These are phyloP conservation scores for Coniochaeta ligniaria DNA, from an alignment of 2,329 filamentous ascomycete genomes.

Conservation along the genomic window DNA sequence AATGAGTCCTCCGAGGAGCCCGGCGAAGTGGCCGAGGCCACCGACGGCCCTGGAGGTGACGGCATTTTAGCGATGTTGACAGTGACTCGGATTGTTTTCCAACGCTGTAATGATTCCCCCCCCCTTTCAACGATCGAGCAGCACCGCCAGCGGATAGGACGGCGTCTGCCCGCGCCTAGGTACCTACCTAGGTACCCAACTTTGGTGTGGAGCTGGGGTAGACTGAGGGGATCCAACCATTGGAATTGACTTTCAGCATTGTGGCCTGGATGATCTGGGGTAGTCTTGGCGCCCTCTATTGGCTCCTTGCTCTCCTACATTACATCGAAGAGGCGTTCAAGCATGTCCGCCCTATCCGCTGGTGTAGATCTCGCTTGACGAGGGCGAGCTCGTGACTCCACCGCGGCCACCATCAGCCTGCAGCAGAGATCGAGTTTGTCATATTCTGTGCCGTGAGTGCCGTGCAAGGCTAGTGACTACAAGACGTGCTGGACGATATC, in stretches of 20 bases:
- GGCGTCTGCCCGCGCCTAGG: too few species aligned
- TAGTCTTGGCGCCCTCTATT: not conserved
- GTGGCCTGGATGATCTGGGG: not conserved
- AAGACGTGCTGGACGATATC: too few species aligned
- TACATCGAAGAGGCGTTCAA: too few species aligned
- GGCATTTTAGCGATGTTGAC: not conserved
- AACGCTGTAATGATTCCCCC: not conserved
- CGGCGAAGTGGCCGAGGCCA: constrained; percentile 5
- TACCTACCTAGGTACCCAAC: too few species aligned
- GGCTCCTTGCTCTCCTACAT: not conserved
- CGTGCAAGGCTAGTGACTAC: too few species aligned
- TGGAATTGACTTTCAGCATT: not conserved
- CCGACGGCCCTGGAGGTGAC: not conserved
- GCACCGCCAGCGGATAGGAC: not conserved
- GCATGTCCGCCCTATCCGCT: not conserved
- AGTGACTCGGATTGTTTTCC: not conserved
- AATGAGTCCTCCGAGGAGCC: constrained; percentile 3
- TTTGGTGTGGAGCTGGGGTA: not conserved
- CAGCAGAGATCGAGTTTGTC: too few species aligned
- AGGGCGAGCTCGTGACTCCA: not conserved
- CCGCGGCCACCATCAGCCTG: not conserved
- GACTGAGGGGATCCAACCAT: not conserved
- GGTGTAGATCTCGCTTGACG: not conserved
- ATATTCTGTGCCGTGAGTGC: too few species aligned
- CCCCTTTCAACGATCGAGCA: not conserved